These are phyloP conservation scores for Nadsonia starkeyi-henricii DNA, from an alignment of 1,139 yeast species.

Conservation along the genomic window DNA sequence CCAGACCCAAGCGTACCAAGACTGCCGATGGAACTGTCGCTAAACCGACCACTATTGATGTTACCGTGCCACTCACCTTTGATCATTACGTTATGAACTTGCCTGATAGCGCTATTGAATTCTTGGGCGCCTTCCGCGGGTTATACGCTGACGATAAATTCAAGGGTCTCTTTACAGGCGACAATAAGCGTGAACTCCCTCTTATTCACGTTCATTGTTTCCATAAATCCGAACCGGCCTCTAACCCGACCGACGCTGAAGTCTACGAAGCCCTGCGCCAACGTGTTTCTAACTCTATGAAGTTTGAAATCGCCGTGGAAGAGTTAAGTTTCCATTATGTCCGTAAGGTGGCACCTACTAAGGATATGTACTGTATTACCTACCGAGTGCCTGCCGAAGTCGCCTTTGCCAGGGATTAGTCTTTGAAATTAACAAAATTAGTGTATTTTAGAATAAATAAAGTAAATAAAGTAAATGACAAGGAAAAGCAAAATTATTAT, in stretches of 20 bases:
- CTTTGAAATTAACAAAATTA: too few species aligned
- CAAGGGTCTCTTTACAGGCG: constrained; percentile 24
- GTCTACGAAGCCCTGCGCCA: constrained; percentile 48
- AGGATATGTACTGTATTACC: constrained; percentile 86
- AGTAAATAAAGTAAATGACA: too few species aligned
- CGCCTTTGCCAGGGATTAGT: constrained; percentile 34
- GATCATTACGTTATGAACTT: constrained; percentile 86
- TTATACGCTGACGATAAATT: constrained; percentile 33
- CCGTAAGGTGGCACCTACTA: constrained; percentile 90
- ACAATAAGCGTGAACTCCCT: constrained; percentile 36
- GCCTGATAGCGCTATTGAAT: constrained; percentile 87
- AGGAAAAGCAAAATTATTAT: too few species aligned
- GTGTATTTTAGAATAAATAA: too few species aligned
- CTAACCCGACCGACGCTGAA: constrained; percentile 54
- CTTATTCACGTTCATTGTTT: constrained; percentile 81
- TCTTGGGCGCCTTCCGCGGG: constrained; percentile 63
- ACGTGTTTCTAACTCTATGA: constrained; percentile 42
- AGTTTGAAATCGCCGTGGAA: constrained; percentile 31
- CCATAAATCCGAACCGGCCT: constrained; percentile 65
- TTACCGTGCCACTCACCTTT: constrained; percentile 19
- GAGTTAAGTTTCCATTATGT: constrained; percentile 61
- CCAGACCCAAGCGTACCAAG: not conserved
- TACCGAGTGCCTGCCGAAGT: constrained; percentile 67
- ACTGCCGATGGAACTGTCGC: not conserved
- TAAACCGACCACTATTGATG: not conserved